Base-by-base conservation (phyloP, 1,139 yeast genomes). In the Debaryomyces udenii region DNA sequence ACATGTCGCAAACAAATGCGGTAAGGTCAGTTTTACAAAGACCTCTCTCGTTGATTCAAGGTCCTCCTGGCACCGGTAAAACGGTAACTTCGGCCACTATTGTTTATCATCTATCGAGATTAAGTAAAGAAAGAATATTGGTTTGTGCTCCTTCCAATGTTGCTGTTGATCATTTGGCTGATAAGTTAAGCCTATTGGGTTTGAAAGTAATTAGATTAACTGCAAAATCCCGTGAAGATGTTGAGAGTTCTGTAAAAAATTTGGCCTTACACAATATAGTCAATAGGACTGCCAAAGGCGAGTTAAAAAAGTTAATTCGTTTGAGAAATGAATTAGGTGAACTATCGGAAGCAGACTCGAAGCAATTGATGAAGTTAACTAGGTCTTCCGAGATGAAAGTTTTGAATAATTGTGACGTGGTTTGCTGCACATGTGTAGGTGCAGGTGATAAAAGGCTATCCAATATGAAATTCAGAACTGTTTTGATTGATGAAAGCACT, bases 11-110 rank as follows among this genome's bases (percentile, higher is more conserved):
- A 62, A 75, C 76, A 2, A 80, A 78, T 54, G 97, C 97, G 0
- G 91, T 91, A 18, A 71, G 76, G 42, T 66, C 79, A 4, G 96
- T 86, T 1, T 65, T 91, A 45, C 78, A 77, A 53, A 73, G 82
- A 52, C 96, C 96, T 2, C 70, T 91, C 33, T 81, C 96, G 6
- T 74, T 91, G 53, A 90, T 91, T 50, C 98, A 91, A 62, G 98
- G 98, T 14, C 98, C 98, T n/a, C 98, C 98, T 2, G 96, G 96
- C 46, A 91, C 98, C 0, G 98, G 98, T 59, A 91, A 91, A 60
- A 91, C 98, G 1, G 96, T 89, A 10, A 90, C 96, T 0, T 88
- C 96, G 0, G 94, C 96, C 3, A 84, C 96, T 0, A 87, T 91
- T 48, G 80, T 90, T 20, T 86, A 86, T 55, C 96, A 89, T 55